Evolutionary conservation across 1,139 yeast species (phyloP).

Genomic region (Taiozyma sp.): DNA sequence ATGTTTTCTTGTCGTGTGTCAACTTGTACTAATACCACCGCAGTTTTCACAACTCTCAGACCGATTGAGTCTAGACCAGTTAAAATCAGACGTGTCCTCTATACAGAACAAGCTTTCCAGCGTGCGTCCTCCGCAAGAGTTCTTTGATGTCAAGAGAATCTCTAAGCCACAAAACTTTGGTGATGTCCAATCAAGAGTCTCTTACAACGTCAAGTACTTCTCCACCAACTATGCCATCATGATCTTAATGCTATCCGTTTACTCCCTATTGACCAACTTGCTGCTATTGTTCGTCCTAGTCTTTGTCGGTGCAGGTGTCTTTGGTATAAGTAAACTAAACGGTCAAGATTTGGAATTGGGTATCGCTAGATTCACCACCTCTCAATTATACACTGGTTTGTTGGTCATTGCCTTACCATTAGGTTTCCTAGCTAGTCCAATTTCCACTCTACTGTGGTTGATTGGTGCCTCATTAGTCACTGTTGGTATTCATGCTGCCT

Average conservation of each 20-base stretch:
- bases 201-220: conserved; percentile 82
- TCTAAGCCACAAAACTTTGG: conserved; percentile 88
- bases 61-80: conserved; percentile 46
- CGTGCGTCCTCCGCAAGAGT: conserved; percentile 87
- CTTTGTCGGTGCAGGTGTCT: conserved; percentile 64
- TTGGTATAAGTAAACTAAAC: conserved; percentile 70
- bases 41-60: conserved; percentile 41
- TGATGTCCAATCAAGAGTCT: conserved; percentile 84
- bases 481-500: conserved; percentile 86
- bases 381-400: conserved; percentile 87
- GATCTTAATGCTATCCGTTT: conserved; percentile 62
- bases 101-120: conserved; percentile 65
- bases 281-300: conserved; percentile 78
- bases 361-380: conserved; percentile 59
- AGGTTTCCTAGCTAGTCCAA: conserved; percentile 90
- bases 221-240: conserved; percentile 82
- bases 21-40: not conserved
- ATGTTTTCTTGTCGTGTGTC: too few species aligned
- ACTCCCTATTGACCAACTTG: conserved; percentile 78
- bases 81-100: conserved; percentile 39
- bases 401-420: conserved; percentile 77
- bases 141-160: conserved; percentile 83
- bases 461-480: conserved; percentile 90
- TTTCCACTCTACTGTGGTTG: conserved; percentile 93
- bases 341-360: conserved; percentile 81